Conservation (phyloP, 345 rosid genomes). For the Melastoma malabathricum region DNA sequence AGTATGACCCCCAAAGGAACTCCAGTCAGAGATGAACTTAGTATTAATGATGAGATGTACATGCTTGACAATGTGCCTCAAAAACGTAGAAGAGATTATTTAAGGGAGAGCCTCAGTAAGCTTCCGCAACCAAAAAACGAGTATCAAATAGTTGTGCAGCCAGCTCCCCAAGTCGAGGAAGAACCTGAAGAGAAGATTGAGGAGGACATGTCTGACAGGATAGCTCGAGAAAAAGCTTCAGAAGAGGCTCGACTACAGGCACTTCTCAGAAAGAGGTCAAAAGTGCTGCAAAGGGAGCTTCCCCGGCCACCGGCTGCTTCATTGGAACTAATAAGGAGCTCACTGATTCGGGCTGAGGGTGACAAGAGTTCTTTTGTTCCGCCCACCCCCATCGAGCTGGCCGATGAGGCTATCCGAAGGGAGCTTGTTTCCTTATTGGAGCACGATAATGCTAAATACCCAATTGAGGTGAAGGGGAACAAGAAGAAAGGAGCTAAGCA, state of each 20-base stretch:
- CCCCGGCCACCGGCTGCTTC: constrained; percentile 95
- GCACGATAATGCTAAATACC: constrained; percentile 96
- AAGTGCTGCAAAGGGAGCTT: constrained; percentile 93
- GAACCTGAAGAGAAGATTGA: constrained; percentile 89
- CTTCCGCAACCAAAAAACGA: constrained; percentile 97
- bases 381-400: constrained; percentile 72
- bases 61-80: constrained; percentile 57
- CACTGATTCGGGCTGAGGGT: constrained; percentile 65
- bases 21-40: constrained; percentile 94
- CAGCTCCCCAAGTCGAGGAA: constrained; percentile 68
- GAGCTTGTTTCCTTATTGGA: constrained; percentile 70
- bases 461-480: constrained; percentile 60
- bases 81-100: constrained; percentile 61
- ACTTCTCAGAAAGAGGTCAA: constrained; percentile 85
- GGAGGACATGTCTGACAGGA: constrained; percentile 96
- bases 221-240: constrained; percentile 81
- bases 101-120: constrained; percentile 54
- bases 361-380: constrained; percentile 93
- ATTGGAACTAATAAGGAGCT: constrained; percentile 66
- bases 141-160: constrained; percentile 77
- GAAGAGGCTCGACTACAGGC: constrained; percentile 87
- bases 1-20: constrained; percentile 87
- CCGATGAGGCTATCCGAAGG: constrained; percentile 77
- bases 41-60: constrained; percentile 87
- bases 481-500: constrained; percentile 69